These are phyloP conservation scores for Ambrosiella xylebori DNA, from an alignment of 2,329 filamentous ascomycete species.

Conservation along the genomic window DNA sequence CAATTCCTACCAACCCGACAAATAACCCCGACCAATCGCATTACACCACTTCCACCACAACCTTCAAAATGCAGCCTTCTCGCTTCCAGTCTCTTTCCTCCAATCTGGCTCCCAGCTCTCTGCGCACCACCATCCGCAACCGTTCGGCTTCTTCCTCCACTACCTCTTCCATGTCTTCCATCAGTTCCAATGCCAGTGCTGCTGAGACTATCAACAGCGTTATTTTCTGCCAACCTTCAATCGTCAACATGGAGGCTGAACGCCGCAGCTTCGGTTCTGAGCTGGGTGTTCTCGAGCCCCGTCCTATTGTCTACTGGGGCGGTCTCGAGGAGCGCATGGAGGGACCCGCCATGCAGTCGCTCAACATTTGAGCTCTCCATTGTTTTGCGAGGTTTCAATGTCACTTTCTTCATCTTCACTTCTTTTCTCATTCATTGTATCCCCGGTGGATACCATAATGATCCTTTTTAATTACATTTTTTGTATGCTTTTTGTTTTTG, in stretches of 20 bases:
- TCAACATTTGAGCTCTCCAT: constrained; percentile 6
- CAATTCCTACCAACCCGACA: background rate
- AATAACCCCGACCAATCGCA: background rate
- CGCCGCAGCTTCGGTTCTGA: constrained; percentile 33
- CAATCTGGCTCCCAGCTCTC: constrained; percentile 30
- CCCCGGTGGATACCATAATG: constrained; percentile 8
- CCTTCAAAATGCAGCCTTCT: constrained; percentile 27
- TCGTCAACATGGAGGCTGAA: constrained; percentile 41
- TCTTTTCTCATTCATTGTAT: background rate
- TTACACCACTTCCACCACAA: background rate
- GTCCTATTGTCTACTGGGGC: constrained; percentile 46
- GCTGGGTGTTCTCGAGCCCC: constrained; percentile 40
- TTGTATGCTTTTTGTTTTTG: background rate
- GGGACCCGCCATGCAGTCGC: constrained; percentile 6
- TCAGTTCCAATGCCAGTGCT: constrained; percentile 23
- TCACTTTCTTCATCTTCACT: constrained; percentile 6
- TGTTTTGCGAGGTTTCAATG: background rate
- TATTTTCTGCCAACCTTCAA: constrained; percentile 39
- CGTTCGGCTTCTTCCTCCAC: constrained; percentile 32
- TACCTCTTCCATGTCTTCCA: constrained; percentile 8
- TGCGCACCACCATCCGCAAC: constrained; percentile 34
- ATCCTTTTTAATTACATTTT: constrained; percentile 1
- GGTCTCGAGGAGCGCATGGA: constrained; percentile 43
- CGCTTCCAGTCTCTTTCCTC: constrained; percentile 33
- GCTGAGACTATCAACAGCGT: constrained; percentile 40